Evolutionary conservation across 23 red algal genomes (phyloP).

Genomic region (Rhodosorus marinus): DNA sequence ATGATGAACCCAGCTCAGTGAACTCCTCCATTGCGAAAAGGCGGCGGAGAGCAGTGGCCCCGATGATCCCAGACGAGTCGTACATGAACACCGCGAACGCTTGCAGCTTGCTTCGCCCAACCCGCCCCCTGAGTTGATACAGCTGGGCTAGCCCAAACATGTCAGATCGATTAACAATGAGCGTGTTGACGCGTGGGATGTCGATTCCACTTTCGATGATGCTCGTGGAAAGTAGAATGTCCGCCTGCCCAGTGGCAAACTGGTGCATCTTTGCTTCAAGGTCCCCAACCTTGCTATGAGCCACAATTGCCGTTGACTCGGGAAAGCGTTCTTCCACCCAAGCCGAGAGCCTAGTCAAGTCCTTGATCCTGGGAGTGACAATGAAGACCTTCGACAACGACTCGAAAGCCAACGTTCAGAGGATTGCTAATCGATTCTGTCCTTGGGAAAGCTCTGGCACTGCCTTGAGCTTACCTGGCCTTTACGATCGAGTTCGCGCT

Average conservation of each 20-base stretch:
- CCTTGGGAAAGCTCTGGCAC: too few species aligned
- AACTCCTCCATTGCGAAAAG: conserved; percentile 6
- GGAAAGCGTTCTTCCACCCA: background rate
- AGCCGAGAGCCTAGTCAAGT: background rate
- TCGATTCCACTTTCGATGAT: conserved; percentile 50
- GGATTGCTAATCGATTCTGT: too few species aligned
- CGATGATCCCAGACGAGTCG: background rate
- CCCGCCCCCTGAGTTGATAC: conserved; percentile 38
- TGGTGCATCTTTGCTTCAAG: conserved; percentile 10
- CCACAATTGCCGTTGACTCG: background rate
- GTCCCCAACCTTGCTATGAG: conserved; percentile 2
- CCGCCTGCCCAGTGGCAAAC: conserved; percentile 7
- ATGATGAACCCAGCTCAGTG: conserved; percentile 3
- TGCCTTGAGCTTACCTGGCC: conserved; percentile 19
- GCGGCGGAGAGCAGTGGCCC: background rate
- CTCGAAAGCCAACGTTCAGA: too few species aligned
- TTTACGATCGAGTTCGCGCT: conserved; percentile 9
- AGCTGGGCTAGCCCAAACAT: conserved; percentile 27
- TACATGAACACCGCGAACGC: conserved; percentile 18
- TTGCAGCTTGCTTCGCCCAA: conserved; percentile 15
- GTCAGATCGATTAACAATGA: conserved; percentile 11
- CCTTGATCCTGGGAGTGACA: conserved; percentile 2
- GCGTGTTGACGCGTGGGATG: conserved; percentile 29
- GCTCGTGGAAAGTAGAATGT: conserved; percentile 20
- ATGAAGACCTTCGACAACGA: too few species aligned